Evolutionary conservation across 345 rosid species (phyloP).

Genomic region (Sonneratia caseolaris): DNA sequence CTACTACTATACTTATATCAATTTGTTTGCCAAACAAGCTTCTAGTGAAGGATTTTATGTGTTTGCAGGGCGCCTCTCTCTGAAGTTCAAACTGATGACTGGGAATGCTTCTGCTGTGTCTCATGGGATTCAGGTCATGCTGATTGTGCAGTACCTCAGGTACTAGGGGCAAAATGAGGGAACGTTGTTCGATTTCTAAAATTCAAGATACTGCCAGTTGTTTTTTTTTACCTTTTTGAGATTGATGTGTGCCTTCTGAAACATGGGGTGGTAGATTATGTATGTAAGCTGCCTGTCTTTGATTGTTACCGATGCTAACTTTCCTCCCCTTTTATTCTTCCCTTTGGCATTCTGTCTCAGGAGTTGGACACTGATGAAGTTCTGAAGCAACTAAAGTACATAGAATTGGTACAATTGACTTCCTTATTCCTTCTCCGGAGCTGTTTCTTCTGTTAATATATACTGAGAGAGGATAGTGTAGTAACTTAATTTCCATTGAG

Average conservation of each 20-base stretch:
- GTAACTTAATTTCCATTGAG: not conserved
- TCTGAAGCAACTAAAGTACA: constrained; percentile 65
- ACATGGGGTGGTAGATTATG: not conserved
- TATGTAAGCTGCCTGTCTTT: not conserved
- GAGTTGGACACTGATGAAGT: constrained; percentile 80
- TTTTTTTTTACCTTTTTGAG: not conserved
- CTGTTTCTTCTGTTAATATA: not conserved
- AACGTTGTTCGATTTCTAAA: constrained; percentile 4
- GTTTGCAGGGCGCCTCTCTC: constrained; percentile 73
- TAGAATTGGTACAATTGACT: constrained; percentile 44
- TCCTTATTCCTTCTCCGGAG: not conserved
- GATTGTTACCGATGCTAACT: constrained; percentile 3
- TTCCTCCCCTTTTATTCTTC: constrained; percentile 5
- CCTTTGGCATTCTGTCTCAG: constrained; percentile 23
- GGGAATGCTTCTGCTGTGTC: constrained; percentile 88
- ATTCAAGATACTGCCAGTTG: not conserved
- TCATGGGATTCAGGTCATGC: constrained; percentile 82
- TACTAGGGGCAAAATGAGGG: constrained; percentile 10
- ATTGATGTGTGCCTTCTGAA: not conserved
- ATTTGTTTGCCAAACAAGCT: not conserved
- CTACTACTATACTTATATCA: not conserved
- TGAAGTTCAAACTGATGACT: constrained; percentile 78
- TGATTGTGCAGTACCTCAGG: constrained; percentile 95
- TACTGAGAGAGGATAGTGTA: not conserved
- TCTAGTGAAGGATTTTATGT: not conserved